These are phyloP conservation scores for Orbilia oligospora DNA, from an alignment of 2,329 filamentous ascomycete species.

Conservation along the genomic window DNA sequence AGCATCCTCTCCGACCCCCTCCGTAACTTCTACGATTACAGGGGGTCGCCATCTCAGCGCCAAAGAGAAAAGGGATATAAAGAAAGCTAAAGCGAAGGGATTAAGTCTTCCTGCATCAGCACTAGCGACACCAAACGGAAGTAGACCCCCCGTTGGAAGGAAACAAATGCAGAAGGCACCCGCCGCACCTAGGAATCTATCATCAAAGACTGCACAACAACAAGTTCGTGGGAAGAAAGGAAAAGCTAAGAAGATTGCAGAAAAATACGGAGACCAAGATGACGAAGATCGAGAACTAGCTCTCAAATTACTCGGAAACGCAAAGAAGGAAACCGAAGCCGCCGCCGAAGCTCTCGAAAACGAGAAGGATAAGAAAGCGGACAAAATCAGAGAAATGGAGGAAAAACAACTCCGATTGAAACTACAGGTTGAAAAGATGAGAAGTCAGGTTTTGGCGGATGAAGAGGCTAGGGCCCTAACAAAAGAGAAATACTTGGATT, in stretches of 20 bases:
- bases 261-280: slow-evolving; percentile 94
- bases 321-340: slow-evolving; percentile 68
- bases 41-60: slow-evolving; percentile 66
- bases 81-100: slow-evolving; percentile 68
- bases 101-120: slow-evolving; percentile 35
- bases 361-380: slow-evolving; percentile 78
- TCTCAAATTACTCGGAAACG: slow-evolving; percentile 86
- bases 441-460: slow-evolving; percentile 66
- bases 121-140: slow-evolving; percentile 45
- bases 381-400: slow-evolving; percentile 79
- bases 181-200: slow-evolving; percentile 53
- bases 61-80: slow-evolving; percentile 69
- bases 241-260: slow-evolving; percentile 88
- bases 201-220: slow-evolving; percentile 63
- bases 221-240: slow-evolving; percentile 79
- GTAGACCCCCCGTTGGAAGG: slow-evolving; percentile 32
- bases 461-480: slow-evolving; percentile 78
- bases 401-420: slow-evolving; percentile 80
- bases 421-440: slow-evolving; percentile 75
- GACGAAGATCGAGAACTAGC: slow-evolving; percentile 90
- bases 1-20: slow-evolving; percentile 40
- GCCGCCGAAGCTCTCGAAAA: slow-evolving; percentile 68
- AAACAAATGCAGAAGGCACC: slow-evolving; percentile 62
- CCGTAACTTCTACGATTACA: slow-evolving; percentile 55
- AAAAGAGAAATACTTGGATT: slow-evolving; percentile 74